phyloP scores from a whole-genome alignment of 2,329 filamentous ascomycete genomes.

The Tolypocladium album region DNA sequence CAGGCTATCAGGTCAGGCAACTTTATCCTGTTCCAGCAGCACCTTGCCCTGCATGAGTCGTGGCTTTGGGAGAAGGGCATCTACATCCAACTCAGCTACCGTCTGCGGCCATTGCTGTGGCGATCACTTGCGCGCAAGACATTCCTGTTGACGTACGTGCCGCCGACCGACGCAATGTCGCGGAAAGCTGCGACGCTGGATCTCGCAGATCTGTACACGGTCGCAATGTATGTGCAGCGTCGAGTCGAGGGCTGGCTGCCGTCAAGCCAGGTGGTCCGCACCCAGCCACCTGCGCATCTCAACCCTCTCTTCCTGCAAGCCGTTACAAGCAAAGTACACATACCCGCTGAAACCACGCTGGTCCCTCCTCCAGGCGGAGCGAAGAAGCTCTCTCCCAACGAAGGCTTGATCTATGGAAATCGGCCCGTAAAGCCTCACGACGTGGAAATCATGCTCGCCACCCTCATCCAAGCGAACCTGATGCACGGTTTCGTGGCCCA shows the following conservation, averaged over 20 bases:
- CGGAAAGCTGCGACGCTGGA: constrained; percentile 65
- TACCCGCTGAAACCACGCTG: constrained; percentile 29
- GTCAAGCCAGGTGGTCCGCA: constrained; percentile 18
- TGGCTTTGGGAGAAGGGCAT: constrained; percentile 73
- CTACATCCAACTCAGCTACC: constrained; percentile 63
- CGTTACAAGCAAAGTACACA: constrained; percentile 33
- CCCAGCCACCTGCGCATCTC: constrained; percentile 29
- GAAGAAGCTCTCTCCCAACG: constrained; percentile 41
- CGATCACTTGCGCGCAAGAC: constrained; percentile 67
- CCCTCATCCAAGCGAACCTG: constrained; percentile 69
- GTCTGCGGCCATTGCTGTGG: constrained; percentile 76
- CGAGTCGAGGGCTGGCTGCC: constrained; percentile 48
- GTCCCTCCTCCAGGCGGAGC: constrained; percentile 34
- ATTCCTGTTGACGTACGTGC: constrained; percentile 69
- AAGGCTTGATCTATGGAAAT: constrained; percentile 55
- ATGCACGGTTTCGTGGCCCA: constrained; percentile 80
- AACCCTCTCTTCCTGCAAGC: constrained; percentile 41
- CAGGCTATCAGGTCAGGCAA: constrained; percentile 63
- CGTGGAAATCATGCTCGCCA: constrained; percentile 68
- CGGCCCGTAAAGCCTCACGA: constrained; percentile 47
- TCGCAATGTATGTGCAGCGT: constrained; percentile 55
- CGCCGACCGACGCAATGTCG: constrained; percentile 41
- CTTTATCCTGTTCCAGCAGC: constrained; percentile 59
- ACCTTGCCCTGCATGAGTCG: constrained; percentile 50
- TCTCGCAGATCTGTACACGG: constrained; percentile 54